Evolutionary conservation across 805 yeast species (phyloP), one percentile per base, ranked within the genome.

Genomic region (Saturnispora ahearnii): DNA sequence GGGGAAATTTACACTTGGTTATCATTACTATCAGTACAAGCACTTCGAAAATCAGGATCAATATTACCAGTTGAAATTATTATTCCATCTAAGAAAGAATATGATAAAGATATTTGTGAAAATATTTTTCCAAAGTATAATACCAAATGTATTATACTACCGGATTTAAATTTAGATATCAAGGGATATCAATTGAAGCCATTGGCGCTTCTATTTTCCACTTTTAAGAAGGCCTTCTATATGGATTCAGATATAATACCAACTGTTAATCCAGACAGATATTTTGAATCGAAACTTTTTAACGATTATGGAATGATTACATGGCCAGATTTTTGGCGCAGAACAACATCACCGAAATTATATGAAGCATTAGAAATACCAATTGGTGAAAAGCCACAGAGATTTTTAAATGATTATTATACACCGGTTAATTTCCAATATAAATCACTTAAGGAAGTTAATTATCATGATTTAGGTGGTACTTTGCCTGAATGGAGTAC

Each of bases 281-380:
- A 69, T 7, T 63, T 68, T 28, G 50, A 53, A 1, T 59, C 67
- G 1, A 72, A 72, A 22, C 74, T 84, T 3, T 82, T 71, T 60
- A 51, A 57, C 29, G 61, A 66, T 12, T 63, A 67, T 36, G 84
- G 86, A 3, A 63, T 83, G 62, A 72, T 83, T 31, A 71, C 81
- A 2, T 83, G 89, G 89, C 90, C 89, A 1, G 89, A 83, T 65
- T 79, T 79, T 53, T 83, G 90, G 89, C 71, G 78, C 57, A 71
- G 90, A 52, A 77, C 84, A 4, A 78, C 86, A 0, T 72, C 84
- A 1, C 88, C 89, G 2, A 61, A 66, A 33, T 75, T 74, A 55
- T 83, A 81, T 61, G 66, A 74, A 32, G 45, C 58, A 1, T 41
- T 60, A 4, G 63, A 62, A 22, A 57, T 62, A 30, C 21, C 37